Evolutionary conservation across 2,329 filamentous ascomycete genomes (phyloP).

Genomic region (Anthostomella pinea): DNA sequence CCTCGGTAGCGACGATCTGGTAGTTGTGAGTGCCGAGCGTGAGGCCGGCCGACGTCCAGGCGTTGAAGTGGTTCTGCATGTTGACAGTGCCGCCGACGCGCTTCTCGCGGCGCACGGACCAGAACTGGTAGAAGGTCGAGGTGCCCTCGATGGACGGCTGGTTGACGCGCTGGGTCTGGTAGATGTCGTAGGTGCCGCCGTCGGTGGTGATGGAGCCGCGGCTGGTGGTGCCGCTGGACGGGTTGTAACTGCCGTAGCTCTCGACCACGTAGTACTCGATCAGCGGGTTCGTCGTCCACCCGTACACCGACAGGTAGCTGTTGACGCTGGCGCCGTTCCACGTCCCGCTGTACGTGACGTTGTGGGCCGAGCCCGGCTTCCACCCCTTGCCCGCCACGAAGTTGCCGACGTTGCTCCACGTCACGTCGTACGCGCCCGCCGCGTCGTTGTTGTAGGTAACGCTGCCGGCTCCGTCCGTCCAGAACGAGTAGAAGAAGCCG

Average conservation of each 20-base stretch:
- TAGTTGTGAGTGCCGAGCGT: constrained; percentile 34
- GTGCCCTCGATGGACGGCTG: constrained; percentile 45
- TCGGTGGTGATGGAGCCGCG: constrained; percentile 31
- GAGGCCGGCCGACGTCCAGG: constrained; percentile 30
- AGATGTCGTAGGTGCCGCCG: constrained; percentile 35
- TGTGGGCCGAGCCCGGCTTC: constrained; percentile 36
- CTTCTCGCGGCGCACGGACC: constrained; percentile 49
- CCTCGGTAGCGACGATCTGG: constrained; percentile 35
- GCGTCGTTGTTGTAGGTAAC: constrained; percentile 56
- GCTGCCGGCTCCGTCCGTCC: constrained; percentile 52
- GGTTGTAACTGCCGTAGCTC: constrained; percentile 35
- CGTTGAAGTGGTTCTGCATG: constrained; percentile 34
- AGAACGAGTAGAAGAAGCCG: constrained; percentile 62
- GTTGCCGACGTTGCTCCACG: constrained; percentile 48
- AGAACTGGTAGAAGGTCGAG: constrained; percentile 50
- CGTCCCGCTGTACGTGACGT: constrained; percentile 31
- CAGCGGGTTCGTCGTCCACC: constrained; percentile 36
- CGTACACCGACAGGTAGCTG: constrained; percentile 45
- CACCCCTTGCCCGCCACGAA: constrained; percentile 53
- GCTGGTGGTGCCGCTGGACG: constrained; percentile 27
- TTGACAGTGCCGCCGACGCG: constrained; percentile 39
- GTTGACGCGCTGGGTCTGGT: constrained; percentile 37
- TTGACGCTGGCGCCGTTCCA: constrained; percentile 34
- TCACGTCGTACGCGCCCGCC: constrained; percentile 49
- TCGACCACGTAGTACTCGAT: constrained; percentile 41